Evolutionary conservation across 2,329 filamentous ascomycete genomes (phyloP).

Genomic region (Colletotrichum sp.): DNA sequence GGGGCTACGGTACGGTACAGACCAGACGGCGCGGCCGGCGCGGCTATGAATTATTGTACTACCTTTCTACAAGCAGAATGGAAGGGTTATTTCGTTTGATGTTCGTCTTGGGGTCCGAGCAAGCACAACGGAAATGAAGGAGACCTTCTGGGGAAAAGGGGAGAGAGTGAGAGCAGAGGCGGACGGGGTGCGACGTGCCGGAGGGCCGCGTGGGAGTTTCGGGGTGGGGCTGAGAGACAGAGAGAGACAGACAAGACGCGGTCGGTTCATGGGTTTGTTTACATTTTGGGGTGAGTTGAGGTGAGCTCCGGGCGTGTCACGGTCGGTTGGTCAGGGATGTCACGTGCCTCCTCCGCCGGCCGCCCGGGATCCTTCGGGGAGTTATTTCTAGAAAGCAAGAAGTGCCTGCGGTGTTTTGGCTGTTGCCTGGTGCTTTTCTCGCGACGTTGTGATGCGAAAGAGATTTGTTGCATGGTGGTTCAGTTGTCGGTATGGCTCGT

Average conservation of each 20-base stretch:
- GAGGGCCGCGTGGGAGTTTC: background rate
- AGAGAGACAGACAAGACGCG: conserved; percentile 3
- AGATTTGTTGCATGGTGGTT: background rate
- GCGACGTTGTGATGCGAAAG: background rate
- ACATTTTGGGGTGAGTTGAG: background rate
- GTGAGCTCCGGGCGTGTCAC: background rate
- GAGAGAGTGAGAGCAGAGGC: background rate
- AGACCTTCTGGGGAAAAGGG: background rate
- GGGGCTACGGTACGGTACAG: background rate
- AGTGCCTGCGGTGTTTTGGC: background rate
- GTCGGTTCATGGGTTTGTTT: background rate
- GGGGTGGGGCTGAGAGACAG: conserved; percentile 23
- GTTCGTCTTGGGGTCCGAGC: background rate
- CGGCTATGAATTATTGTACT: background rate
- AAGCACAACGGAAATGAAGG: background rate
- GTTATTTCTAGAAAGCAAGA: background rate
- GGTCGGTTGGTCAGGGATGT: background rate
- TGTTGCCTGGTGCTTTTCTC: background rate
- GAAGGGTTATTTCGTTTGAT: background rate
- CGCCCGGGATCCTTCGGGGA: background rate
- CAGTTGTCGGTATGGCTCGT: background rate
- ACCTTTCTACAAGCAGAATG: too few species aligned
- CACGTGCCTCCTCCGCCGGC: background rate
- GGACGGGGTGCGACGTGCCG: background rate
- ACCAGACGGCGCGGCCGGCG: background rate